phyloP scores from a whole-genome alignment of 345 rosid species.

The Mangifera indica region DNA sequence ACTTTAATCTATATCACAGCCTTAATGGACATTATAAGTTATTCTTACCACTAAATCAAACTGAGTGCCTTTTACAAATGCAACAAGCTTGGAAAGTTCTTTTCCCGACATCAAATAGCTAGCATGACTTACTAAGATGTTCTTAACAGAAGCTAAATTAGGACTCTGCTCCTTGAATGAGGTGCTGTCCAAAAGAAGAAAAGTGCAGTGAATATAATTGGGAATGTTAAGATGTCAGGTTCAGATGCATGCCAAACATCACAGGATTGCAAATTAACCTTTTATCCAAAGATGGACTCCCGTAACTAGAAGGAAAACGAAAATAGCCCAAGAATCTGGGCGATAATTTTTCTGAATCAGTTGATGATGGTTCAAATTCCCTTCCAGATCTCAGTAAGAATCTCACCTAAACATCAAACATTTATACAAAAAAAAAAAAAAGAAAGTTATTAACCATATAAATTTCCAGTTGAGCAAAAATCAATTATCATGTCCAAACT shows the following conservation, averaged over 20 bases:
- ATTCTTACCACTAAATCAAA: conserved; percentile 91
- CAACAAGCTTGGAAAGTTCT: conserved; percentile 97
- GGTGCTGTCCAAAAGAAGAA: conserved; percentile 42
- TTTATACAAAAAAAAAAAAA: not conserved
- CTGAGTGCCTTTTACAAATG: conserved; percentile 98
- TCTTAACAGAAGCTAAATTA: conserved; percentile 85
- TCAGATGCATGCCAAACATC: conserved; percentile 8
- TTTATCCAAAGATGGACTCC: conserved; percentile 69
- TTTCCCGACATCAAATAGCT: conserved; percentile 95
- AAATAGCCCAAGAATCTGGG: conserved; percentile 88
- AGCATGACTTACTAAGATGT: conserved; percentile 91
- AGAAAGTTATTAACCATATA: conserved; percentile 1
- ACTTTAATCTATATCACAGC: conserved; percentile 13
- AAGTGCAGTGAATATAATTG: conserved; percentile 7
- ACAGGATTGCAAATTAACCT: conserved; percentile 43
- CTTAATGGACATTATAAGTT: conserved; percentile 4
- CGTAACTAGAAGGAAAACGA: conserved; percentile 73
- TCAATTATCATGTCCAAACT: conserved; percentile 17
- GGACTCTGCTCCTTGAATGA: conserved; percentile 89
- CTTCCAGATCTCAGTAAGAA: conserved; percentile 96
- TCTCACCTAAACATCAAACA: conserved; percentile 64
- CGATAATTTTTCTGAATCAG: conserved; percentile 72
- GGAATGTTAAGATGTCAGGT: conserved; percentile 4
- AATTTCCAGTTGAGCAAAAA: conserved; percentile 11
- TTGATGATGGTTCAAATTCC: conserved; percentile 73